Conservation (phyloP, 768 basidiomycete genomes). For the Multifurca ochricompacta region DNA sequence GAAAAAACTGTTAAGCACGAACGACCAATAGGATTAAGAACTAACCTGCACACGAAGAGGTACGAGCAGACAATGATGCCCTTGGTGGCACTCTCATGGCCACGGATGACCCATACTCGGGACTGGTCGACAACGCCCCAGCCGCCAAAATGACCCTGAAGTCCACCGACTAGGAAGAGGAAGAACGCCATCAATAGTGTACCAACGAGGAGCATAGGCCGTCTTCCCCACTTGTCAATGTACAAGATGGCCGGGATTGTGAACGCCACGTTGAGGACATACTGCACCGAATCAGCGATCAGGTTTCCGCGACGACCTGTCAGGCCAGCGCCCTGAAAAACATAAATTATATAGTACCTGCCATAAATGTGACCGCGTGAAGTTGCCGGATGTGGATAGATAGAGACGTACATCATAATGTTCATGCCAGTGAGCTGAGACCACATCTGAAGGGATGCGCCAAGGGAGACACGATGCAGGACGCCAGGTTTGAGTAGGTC, state of each 20-base stretch:
- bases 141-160: conserved; percentile 58
- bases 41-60: conserved; percentile 56
- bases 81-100: conserved; percentile 49
- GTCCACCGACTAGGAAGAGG: conserved; percentile 68
- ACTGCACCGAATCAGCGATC: conserved; percentile 64
- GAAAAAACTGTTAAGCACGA: too few relatives aligned
- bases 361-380: too few relatives aligned
- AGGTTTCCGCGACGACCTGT: conserved; percentile 66
- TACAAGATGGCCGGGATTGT: conserved; percentile 46
- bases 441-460: conserved; percentile 73
- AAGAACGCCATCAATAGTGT: conserved; percentile 67
- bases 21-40: neutral
- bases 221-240: conserved; percentile 74
- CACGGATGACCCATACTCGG: conserved; percentile 53
- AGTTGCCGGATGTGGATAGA: too few relatives aligned
- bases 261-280: conserved; percentile 35
- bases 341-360: conserved; percentile 57
- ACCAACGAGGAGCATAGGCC: conserved; percentile 64
- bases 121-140: conserved; percentile 44
- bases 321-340: conserved; percentile 72
- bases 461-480: conserved; percentile 63
- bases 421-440: conserved; percentile 72
- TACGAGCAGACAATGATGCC: conserved; percentile 74
- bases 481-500: conserved; percentile 62
- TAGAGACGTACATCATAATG: conserved; percentile 60